Conservation (phyloP, 108 stramenopile genomes). For the Asterionellopsis glacialis region DNA sequence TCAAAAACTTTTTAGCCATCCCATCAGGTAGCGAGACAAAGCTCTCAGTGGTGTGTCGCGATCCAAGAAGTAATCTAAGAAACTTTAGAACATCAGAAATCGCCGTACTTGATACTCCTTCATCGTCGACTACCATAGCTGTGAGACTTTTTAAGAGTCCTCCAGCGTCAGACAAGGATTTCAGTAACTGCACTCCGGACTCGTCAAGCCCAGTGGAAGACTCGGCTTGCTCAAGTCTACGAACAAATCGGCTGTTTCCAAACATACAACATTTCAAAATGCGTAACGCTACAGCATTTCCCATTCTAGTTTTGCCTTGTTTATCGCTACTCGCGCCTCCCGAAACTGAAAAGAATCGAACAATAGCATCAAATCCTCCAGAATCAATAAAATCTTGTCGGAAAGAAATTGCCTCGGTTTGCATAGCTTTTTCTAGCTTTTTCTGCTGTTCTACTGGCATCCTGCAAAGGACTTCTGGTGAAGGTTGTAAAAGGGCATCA, state of each 20-base stretch:
- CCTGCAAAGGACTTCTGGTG: conserved; percentile 63
- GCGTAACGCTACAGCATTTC: conserved; percentile 78
- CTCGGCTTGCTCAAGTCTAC: conserved; percentile 1
- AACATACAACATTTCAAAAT: conserved; percentile 82
- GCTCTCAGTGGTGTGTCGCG: conserved; percentile 38
- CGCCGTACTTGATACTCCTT: conserved; percentile 63
- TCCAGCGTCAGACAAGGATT: conserved; percentile 49
- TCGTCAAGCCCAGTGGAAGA: conserved; percentile 21
- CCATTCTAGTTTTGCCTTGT: conserved; percentile 68
- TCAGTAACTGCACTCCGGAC: conserved; percentile 47
- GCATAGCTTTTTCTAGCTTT: conserved; percentile 32
- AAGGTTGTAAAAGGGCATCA: conserved; percentile 87
- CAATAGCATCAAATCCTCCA: conserved; percentile 89
- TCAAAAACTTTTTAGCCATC: conserved; percentile 72
- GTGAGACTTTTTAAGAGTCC: conserved; percentile 71
- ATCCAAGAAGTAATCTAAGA: conserved; percentile 59
- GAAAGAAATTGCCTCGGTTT: conserved; percentile 43
- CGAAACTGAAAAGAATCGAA: conserved; percentile 64
- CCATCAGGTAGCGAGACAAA: conserved; percentile 59
- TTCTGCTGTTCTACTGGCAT: conserved; percentile 28
- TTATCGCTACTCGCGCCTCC: conserved; percentile 38
- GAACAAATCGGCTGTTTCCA: conserved; percentile 12
- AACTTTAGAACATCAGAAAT: conserved; percentile 73
- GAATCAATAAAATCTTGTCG: conserved; percentile 73
- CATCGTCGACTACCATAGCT: conserved; percentile 68